phyloP scores from a whole-genome alignment of 2,329 filamentous ascomycete species.

The Cadophora sp. region DNA sequence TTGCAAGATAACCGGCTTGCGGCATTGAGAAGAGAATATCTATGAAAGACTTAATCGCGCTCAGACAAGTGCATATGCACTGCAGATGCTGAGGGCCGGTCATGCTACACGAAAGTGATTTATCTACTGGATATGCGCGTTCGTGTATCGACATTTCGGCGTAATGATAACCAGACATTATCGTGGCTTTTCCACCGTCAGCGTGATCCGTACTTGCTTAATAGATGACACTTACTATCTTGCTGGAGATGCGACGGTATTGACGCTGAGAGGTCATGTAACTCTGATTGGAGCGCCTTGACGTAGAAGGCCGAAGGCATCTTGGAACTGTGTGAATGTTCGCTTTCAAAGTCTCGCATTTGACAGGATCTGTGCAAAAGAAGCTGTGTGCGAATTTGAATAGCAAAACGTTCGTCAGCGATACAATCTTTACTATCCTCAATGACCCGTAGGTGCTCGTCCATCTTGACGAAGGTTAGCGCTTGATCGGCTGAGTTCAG shows the following conservation, averaged over 20 bases:
- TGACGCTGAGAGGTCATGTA: neutral
- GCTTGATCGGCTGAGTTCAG: too few relatives aligned
- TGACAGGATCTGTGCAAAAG: neutral
- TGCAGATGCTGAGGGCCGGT: constrained; percentile 1
- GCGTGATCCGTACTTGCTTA: neutral
- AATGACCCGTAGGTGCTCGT: neutral
- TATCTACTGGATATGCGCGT: constrained; percentile 1
- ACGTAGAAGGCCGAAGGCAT: neutral
- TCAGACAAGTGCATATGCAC: neutral
- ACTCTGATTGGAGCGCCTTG: neutral
- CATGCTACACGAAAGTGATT: neutral
- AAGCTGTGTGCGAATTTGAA: neutral
- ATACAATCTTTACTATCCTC: constrained; percentile 2
- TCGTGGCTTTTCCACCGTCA: neutral
- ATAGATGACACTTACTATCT: neutral
- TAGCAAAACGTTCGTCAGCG: neutral
- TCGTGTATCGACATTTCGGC: neutral
- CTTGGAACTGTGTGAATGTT: neutral
- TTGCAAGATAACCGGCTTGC: neutral
- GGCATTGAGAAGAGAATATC: neutral
- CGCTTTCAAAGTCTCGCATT: neutral
- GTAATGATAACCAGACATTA: neutral
- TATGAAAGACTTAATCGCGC: neutral
- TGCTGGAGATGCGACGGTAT: neutral
- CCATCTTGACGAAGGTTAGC: neutral